Evolutionary conservation across 345 rosid species (phyloP), one percentile per base, ranked within the genome.

Genomic region (Aquilaria yunnanensis): DNA sequence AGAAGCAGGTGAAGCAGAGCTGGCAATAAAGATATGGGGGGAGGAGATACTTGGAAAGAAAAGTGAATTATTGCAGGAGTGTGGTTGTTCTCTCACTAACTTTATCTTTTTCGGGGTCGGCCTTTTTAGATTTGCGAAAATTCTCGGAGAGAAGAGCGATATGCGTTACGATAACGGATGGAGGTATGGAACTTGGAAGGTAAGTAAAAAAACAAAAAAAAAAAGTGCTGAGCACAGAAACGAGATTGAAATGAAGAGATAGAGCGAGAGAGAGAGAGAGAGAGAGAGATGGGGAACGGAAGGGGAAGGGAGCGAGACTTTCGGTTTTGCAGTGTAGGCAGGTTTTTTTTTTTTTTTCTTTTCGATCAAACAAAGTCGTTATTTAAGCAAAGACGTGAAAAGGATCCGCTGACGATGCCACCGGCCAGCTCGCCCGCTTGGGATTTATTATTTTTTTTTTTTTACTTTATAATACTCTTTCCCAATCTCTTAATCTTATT

Each of bases 341-440:
- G 23, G 23, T 23, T 23, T 23, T 23, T 23, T 23, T 23, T 23
- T 23, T 23, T 23, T 1, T 23, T 23, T 23, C 23, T 23, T 23
- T 23, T 23, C 23, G 23, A 23, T 23, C 23, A 53, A 59, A 54
- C 54, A 58, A 49, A 61, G 77, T 60, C 61, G 70, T 69, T 69
- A 70, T 66, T 74, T 69, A 57, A 55, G 75, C 43, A 9, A 7
- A 37, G 43, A 37, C 43, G 62, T 30, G 54, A 54, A 37, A 72
- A 67, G 54, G 77, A 72, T 80, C 83, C 81, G 78, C 72, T 61
- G 75, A 70, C 80, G 56, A 65, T 66, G 81, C 72, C 76, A 67
- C 80, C 77, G 75, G 71, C 79, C 76, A 48, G 58, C 68, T 62
- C 72, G 62, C 50, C 63, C 54, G 31, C 51, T 33, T 14, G 4